Evolutionary conservation across 2,329 filamentous ascomycete genomes (phyloP), one percentile per base, ranked within the genome.

Genomic region (Pseudogymnoascus sp.): DNA sequence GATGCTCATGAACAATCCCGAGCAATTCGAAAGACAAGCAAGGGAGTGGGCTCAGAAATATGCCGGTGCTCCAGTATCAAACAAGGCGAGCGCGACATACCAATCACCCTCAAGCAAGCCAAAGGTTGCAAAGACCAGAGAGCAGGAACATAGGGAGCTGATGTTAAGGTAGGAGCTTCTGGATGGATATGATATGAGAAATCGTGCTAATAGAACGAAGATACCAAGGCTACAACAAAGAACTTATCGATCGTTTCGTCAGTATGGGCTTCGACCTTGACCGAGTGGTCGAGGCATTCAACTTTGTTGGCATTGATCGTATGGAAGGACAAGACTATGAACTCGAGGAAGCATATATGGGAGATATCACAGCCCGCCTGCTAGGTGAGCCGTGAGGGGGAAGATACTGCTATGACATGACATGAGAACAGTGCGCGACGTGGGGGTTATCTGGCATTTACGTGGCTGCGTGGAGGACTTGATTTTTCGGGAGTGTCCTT

Each of bases 201-300:
- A 19, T 19, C 44, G 4, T 59, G 59, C 66, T 72, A 63, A 71
- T 35, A 35, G 21, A n/a, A n/a, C 8, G 65, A 68, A 93, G 89
- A 66, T 97, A 96, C 72, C 84, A 88, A 67, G 93, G 95, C 2
- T 97, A 96, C 76, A 93, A 92, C 76, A 89, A 87, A 71, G 83
- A 88, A 33, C 81, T 97, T 42, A 85, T 97, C 67, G 86, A 95
- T 71, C 84, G 88, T 4, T 97, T 97, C 70, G 86, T 90, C 14
- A 84, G 80, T 70, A 97, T 97, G 93, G 93, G 93, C 10, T 97
- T 97, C 70, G 87, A 91, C 63, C 83, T 96, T 1, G 89, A 93
- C 59, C 82, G 84, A n/a, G 91, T 97, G 1, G 91, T 97, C 0
- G 83, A 88, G 8, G 90, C 91, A 0, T 96, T 97, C 71, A 82